phyloP scores from a whole-genome alignment of 148 eudicot genomes.

The Rhododendron kiyosumense region DNA sequence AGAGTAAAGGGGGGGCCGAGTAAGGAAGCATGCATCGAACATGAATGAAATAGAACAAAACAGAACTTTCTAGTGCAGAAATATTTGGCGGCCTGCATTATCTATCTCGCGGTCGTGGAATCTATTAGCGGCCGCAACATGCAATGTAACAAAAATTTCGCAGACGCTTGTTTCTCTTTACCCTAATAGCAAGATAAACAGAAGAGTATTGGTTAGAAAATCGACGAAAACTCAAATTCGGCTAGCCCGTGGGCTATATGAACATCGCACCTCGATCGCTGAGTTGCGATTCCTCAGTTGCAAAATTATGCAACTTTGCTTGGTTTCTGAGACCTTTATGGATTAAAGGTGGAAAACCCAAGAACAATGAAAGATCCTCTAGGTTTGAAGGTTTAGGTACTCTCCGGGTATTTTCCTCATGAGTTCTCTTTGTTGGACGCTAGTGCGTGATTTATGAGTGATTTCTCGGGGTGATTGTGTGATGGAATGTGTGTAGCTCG shows the following conservation, averaged over 20 bases:
- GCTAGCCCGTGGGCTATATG: neutral
- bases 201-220: neutral
- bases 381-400: neutral
- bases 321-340: neutral
- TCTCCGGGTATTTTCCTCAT: neutral
- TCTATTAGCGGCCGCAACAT: neutral
- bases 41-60: neutral
- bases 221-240: neutral
- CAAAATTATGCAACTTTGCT: neutral
- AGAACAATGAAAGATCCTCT: neutral
- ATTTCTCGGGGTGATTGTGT: neutral
- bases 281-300: neutral
- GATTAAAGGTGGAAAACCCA: neutral
- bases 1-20: neutral
- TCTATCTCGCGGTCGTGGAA: neutral
- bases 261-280: neutral
- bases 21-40: neutral
- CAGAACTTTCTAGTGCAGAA: neutral
- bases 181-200: neutral
- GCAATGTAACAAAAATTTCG: neutral
- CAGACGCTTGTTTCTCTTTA: neutral
- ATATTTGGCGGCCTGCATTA: neutral
- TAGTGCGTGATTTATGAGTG: no score
- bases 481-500: neutral
- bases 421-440: neutral